Evolutionary conservation across 2,329 filamentous ascomycete genomes (phyloP).

Genomic region (Fusarium scirpi): DNA sequence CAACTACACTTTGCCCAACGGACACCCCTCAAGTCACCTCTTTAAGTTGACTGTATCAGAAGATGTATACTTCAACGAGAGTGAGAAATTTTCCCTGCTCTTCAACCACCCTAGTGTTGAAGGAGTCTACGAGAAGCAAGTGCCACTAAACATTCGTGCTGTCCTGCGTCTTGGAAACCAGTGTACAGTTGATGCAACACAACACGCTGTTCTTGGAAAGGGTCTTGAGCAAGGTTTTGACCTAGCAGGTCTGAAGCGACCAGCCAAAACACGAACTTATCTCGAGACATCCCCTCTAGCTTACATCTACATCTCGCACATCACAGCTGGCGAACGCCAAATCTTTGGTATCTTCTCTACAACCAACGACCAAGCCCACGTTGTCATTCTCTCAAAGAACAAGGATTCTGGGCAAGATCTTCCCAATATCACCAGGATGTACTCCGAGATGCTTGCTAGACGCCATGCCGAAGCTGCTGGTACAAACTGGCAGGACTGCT

Average conservation of each 20-base stretch:
- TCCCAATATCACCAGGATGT: constrained; percentile 91
- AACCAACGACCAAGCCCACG: constrained; percentile 79
- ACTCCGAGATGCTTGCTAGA: constrained; percentile 78
- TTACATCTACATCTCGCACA: constrained; percentile 94
- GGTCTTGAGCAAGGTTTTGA: constrained; percentile 96
- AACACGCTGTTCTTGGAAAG: constrained; percentile 90
- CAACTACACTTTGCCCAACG: constrained; percentile 92
- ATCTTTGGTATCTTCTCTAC: constrained; percentile 96
- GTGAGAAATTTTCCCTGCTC: constrained; percentile 82
- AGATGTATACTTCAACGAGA: constrained; percentile 85
- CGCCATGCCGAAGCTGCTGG: constrained; percentile 74
- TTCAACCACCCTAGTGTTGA: constrained; percentile 96
- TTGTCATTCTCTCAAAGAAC: constrained; percentile 87
- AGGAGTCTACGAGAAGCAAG: constrained; percentile 94
- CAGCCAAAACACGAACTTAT: constrained; percentile 75
- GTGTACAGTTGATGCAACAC: constrained; percentile 92
- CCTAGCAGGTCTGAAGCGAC: constrained; percentile 77
- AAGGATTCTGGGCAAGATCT: constrained; percentile 83
- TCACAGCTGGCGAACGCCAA: constrained; percentile 89
- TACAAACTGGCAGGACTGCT: constrained; percentile 81
- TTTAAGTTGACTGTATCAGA: constrained; percentile 95
- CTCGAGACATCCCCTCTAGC: constrained; percentile 79
- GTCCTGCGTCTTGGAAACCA: constrained; percentile 89
- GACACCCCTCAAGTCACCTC: constrained; percentile 91
- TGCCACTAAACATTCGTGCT: constrained; percentile 87